Conservation (phyloP, 768 basidiomycete species). For the Lepiota venenata region DNA sequence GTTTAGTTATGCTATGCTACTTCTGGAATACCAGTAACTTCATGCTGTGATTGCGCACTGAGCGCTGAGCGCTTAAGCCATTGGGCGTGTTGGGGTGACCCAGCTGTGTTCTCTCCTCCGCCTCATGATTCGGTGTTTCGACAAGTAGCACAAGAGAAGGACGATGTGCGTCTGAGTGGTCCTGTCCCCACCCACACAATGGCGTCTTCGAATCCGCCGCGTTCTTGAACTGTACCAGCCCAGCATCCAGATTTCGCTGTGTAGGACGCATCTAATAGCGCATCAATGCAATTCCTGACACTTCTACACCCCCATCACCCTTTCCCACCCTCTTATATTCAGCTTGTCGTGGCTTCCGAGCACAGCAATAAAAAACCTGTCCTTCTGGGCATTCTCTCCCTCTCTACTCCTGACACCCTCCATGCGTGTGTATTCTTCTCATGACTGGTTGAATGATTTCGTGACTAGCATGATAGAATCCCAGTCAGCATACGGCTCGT, state of each 20-base stretch:
- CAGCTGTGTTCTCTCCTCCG: too few species aligned
- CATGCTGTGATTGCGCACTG: too few species aligned
- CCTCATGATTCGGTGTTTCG: too few species aligned
- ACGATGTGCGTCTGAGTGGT: too few species aligned
- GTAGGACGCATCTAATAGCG: background rate
- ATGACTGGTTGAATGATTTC: too few species aligned
- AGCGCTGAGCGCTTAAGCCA: too few species aligned
- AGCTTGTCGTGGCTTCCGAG: background rate
- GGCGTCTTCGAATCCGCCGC: background rate
- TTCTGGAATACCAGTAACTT: too few species aligned
- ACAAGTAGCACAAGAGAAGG: too few species aligned
- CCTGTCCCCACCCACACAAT: conserved; percentile 3
- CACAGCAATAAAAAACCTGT: conserved; percentile 8
- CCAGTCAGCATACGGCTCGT: conserved; percentile 5
- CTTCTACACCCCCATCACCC: background rate
- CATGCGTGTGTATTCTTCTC: background rate
- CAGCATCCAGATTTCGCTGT: background rate
- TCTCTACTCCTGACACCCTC: conserved; percentile 8
- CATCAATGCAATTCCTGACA: background rate
- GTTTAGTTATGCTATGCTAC: too few species aligned
- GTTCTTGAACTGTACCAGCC: background rate
- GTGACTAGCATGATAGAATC: background rate
- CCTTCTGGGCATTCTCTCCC: conserved; percentile 6
- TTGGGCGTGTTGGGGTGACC: too few species aligned
- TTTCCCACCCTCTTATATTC: background rate